These are phyloP conservation scores for Penicillium sp. DNA, from an alignment of 2,329 filamentous ascomycete genomes.

Conservation along the genomic window DNA sequence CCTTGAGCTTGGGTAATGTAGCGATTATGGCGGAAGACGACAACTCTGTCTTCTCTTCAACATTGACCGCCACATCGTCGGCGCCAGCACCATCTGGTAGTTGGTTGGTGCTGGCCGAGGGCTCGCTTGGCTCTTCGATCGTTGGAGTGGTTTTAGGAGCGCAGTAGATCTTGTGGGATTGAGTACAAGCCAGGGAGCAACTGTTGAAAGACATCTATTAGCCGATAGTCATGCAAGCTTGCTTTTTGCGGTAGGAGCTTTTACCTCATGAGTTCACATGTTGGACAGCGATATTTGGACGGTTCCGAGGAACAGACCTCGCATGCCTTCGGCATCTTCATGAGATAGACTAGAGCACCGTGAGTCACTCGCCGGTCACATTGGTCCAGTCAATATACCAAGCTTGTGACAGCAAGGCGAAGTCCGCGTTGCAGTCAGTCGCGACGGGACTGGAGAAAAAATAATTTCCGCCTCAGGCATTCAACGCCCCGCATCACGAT, in stretches of 20 bases:
- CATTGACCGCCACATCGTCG: constrained; percentile 5
- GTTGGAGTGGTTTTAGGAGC: constrained; percentile 25
- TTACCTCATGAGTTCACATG: constrained; percentile 37
- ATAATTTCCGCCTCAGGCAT: constrained; percentile 2
- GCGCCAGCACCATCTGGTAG: constrained; percentile 8
- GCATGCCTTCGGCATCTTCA: constrained; percentile 30
- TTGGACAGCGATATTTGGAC: constrained; percentile 39
- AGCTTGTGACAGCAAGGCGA: neutral
- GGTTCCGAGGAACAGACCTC: constrained; percentile 36
- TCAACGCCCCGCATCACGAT: neutral
- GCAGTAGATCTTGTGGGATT: constrained; percentile 43
- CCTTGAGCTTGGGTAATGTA: constrained; percentile 32
- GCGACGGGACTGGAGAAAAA: too few species aligned
- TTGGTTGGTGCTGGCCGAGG: constrained; percentile 8
- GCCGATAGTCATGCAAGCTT: neutral
- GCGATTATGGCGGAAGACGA: constrained; percentile 15
- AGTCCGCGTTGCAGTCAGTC: too few species aligned
- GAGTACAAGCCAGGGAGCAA: constrained; percentile 44
- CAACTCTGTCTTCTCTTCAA: constrained; percentile 5
- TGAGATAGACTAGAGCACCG: constrained; percentile 9
- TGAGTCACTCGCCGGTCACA: constrained; percentile 16
- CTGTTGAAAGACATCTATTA: constrained; percentile 22
- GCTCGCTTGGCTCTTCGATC: constrained; percentile 12
- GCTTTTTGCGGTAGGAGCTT: neutral
- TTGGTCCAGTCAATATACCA: constrained; percentile 4